Evolutionary conservation across 2,329 filamentous ascomycete species (phyloP).

Genomic region (Colletotrichum eremochloae): DNA sequence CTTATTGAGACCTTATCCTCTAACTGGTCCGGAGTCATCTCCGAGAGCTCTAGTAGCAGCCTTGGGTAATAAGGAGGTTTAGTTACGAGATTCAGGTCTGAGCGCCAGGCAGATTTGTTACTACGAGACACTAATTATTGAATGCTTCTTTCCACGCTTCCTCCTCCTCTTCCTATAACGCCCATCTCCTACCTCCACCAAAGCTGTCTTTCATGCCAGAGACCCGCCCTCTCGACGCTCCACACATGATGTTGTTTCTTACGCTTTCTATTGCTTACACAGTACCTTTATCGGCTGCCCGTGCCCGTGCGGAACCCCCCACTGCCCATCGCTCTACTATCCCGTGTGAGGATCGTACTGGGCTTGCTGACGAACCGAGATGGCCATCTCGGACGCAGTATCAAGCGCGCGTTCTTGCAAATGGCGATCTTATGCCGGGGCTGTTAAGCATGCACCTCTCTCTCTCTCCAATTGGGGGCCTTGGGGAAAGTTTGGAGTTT

Average conservation of each 20-base stretch:
- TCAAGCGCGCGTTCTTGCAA: constrained; percentile 11
- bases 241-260: constrained; percentile 5
- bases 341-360: not conserved
- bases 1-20: no score
- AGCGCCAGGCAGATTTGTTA: constrained; percentile 10
- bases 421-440: constrained; percentile 3
- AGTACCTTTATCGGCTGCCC: not conserved
- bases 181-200: constrained; percentile 10
- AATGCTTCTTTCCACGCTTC: not conserved
- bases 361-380: constrained; percentile 5
- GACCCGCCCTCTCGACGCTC: constrained; percentile 7
- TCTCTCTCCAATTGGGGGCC: constrained; percentile 4
- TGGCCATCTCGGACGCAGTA: constrained; percentile 24
- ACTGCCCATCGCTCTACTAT: not conserved
- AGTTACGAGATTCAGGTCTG: not conserved
- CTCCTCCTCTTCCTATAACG: not conserved
- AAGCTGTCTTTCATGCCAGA: not conserved
- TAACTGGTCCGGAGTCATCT: no score
- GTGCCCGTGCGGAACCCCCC: not conserved
- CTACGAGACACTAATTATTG: constrained; percentile 28
- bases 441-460: not conserved
- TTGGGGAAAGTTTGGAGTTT: not conserved
- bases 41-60: no score
- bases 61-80: no score
- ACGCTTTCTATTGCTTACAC: not conserved